These are phyloP conservation scores for Trichoderma pleuroti DNA, from an alignment of 2,329 filamentous ascomycete species.

Conservation along the genomic window DNA sequence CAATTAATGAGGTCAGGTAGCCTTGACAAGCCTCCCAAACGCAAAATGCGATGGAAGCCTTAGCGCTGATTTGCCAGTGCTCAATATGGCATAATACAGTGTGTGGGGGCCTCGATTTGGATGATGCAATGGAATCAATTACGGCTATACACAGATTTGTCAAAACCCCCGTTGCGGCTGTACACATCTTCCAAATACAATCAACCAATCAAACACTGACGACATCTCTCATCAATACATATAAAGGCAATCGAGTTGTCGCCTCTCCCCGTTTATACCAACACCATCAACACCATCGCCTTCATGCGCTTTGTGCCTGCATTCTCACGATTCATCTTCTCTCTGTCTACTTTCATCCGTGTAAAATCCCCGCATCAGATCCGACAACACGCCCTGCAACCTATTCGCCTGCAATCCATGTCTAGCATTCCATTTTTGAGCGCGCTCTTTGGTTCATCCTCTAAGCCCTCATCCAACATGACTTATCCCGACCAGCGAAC, in stretches of 20 bases:
- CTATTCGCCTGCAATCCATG: conserved; percentile 54
- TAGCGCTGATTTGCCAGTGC: conserved; percentile 3
- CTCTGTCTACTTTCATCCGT: conserved; percentile 45
- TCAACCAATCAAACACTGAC: not conserved
- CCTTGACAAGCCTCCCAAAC: not conserved
- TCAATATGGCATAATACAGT: conserved; percentile 3
- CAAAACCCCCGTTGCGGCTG: not conserved
- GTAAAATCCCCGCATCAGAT: conserved; percentile 30
- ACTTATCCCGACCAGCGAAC: conserved; percentile 77
- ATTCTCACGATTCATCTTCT: conserved; percentile 46
- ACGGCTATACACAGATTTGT: conserved; percentile 19
- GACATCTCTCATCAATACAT: not conserved
- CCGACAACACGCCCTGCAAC: conserved; percentile 24
- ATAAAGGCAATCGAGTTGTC: not conserved
- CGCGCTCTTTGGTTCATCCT: conserved; percentile 64
- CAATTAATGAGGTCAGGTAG: not conserved
- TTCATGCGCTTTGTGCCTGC: conserved; percentile 51
- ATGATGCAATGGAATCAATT: conserved; percentile 25
- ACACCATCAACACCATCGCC: conserved; percentile 6
- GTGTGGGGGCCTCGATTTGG: not conserved
- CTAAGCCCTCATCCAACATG: conserved; percentile 49
- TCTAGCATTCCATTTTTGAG: conserved; percentile 75
- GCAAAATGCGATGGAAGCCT: not conserved
- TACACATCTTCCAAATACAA: conserved; percentile 3
- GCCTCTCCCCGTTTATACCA: not conserved